phyloP scores from a whole-genome alignment of 805 yeast species.

The Saccharomycopsis sp. region DNA sequence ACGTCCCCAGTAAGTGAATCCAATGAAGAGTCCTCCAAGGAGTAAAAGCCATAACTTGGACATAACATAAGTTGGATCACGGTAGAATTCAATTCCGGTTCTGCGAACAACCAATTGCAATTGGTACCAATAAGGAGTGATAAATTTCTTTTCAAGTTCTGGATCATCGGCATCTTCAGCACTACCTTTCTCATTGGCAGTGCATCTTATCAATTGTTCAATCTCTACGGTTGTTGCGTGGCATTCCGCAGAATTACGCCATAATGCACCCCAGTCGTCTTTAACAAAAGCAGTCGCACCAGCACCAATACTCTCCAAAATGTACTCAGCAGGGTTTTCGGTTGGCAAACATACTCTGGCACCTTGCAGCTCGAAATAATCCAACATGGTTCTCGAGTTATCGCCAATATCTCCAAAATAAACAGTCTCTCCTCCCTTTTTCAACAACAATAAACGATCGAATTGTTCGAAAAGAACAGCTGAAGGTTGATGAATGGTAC shows the following conservation, averaged over 20 bases:
- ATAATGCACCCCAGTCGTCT: conserved; percentile 24
- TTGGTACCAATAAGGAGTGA: conserved; percentile 44
- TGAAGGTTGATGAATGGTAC: conserved; percentile 65
- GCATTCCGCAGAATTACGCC: conserved; percentile 27
- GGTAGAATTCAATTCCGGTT: conserved; percentile 42
- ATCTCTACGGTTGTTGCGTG: conserved; percentile 28
- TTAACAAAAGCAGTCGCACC: conserved; percentile 38
- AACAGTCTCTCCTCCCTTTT: conserved; percentile 64
- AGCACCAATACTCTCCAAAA: conserved; percentile 40
- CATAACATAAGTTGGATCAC: conserved; percentile 56
- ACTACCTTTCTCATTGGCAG: conserved; percentile 16
- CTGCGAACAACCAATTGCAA: conserved; percentile 36
- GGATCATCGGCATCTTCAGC: conserved; percentile 21
- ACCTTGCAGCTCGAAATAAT: conserved; percentile 38
- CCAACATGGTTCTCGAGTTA: conserved; percentile 39
- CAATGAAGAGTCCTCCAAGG: conserved; percentile 55
- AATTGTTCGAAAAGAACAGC: conserved; percentile 54
- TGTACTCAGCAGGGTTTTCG: conserved; percentile 40
- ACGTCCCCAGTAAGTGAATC: conserved; percentile 63
- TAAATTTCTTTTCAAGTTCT: conserved; percentile 29
- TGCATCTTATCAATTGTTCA: conserved; percentile 24
- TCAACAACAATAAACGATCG: conserved; percentile 53
- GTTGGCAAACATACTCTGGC: conserved; percentile 33
- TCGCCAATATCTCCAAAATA: conserved; percentile 71
- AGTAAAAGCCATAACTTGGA: conserved; percentile 49